Evolutionary conservation across 2,329 filamentous ascomycete species (phyloP).

Genomic region (Nemania serpens): DNA sequence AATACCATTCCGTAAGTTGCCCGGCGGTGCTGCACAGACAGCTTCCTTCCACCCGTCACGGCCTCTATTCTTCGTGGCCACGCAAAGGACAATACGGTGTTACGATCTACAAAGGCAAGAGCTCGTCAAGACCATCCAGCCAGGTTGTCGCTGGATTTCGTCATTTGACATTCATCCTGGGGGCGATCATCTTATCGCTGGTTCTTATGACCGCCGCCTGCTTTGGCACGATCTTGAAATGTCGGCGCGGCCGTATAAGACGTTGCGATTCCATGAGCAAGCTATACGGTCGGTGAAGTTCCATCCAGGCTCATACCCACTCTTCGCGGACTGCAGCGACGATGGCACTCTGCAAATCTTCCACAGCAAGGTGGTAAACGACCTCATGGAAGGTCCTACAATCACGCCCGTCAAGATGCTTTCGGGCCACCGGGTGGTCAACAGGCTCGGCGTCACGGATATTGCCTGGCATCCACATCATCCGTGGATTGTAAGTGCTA

Average conservation of each 20-base stretch:
- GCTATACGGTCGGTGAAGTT: slow-evolving; percentile 89
- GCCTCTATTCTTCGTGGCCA: slow-evolving; percentile 94
- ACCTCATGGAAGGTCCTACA: slow-evolving; percentile 93
- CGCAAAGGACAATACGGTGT: slow-evolving; percentile 87
- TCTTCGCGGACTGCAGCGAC: slow-evolving; percentile 95
- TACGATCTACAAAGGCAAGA: slow-evolving; percentile 94
- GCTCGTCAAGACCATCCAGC: slow-evolving; percentile 89
- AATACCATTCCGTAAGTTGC: slow-evolving; percentile 80
- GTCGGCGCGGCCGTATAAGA: slow-evolving; percentile 90
- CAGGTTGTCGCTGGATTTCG: slow-evolving; percentile 91
- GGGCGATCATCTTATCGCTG: slow-evolving; percentile 92
- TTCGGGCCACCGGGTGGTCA: slow-evolving; percentile 84
- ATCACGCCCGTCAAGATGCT: slow-evolving; percentile 97
- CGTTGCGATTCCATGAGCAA: slow-evolving; percentile 89
- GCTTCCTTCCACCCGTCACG: slow-evolving; percentile 94
- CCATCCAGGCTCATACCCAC: slow-evolving; percentile 71
- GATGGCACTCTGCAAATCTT: slow-evolving; percentile 95
- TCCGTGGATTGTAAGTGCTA: slow-evolving; percentile 92
- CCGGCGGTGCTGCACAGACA: slow-evolving; percentile 75
- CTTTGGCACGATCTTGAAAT: slow-evolving; percentile 98
- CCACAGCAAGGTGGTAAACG: slow-evolving; percentile 92
- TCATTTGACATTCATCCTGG: slow-evolving; percentile 91
- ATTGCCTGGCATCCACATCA: slow-evolving; percentile 95
- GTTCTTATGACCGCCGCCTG: slow-evolving; percentile 90
- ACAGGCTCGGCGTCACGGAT: slow-evolving; percentile 87